A percentile compares a stretch with the other conserved stretches of the same genome.
Evolutionary conservation across 1,284 basidiomycete genomes (phyloP).

Genomic region (Cryptococcus sp.): DNA sequence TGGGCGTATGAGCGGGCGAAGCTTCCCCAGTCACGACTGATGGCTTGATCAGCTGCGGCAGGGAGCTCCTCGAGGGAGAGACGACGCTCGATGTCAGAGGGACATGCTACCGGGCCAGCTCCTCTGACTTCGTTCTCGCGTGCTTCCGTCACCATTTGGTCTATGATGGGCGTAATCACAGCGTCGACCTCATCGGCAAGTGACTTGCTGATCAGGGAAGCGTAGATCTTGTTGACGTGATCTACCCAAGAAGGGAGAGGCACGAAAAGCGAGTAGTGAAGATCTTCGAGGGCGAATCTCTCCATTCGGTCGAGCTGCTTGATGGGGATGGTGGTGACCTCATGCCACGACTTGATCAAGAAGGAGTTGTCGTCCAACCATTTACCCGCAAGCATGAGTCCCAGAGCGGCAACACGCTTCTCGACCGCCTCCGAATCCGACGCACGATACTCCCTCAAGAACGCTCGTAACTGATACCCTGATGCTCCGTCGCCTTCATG

Average conservation of each 20-base stretch:
- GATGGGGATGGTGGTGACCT: slow-evolving; percentile 41
- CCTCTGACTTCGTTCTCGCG: slow-evolving; percentile 25
- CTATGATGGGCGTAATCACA: slow-evolving; percentile 17
- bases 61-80: slow-evolving; percentile 13
- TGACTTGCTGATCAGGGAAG: slow-evolving; percentile 17
- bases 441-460: slow-evolving; percentile 55
- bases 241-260: slow-evolving; percentile 33
- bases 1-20: slow-evolving; percentile 22
- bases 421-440: slow-evolving; percentile 58
- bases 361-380: slow-evolving; percentile 92
- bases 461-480: slow-evolving; percentile 66
- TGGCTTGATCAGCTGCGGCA: slow-evolving; percentile 29
- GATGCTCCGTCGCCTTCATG: slow-evolving; percentile 57
- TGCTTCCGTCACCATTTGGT: slow-evolving; percentile 29
- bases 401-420: slow-evolving; percentile 63
- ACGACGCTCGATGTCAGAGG: slow-evolving; percentile 5
- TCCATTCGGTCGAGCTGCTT: slow-evolving; percentile 40
- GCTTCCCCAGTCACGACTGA: slow-evolving; percentile 24
- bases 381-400: slow-evolving; percentile 85
- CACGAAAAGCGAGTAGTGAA: slow-evolving; percentile 37
- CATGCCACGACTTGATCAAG: slow-evolving; percentile 81
- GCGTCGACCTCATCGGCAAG: slow-evolving; percentile 13
- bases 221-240: slow-evolving; percentile 30
- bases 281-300: slow-evolving; percentile 32
- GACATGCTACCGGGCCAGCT: background rate